phyloP scores from a whole-genome alignment of 106 monocot species.

The Vanilla planifolia region DNA sequence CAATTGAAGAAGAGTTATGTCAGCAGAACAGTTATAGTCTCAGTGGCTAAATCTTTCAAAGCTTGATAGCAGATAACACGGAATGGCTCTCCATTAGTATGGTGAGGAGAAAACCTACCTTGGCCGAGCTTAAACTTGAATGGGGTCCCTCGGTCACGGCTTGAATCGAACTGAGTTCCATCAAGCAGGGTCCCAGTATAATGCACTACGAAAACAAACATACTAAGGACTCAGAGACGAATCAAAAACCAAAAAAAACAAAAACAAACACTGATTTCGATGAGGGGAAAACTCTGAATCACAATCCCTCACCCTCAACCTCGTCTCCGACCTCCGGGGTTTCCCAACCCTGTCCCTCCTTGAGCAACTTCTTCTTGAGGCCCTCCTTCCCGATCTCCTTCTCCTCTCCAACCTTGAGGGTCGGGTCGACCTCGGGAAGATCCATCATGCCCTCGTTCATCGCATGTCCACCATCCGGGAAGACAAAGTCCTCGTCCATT shows the following conservation, averaged over 20 bases:
- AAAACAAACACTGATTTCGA: neutral
- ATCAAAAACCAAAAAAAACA: neutral
- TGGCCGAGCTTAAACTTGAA: slow-evolving; percentile 72
- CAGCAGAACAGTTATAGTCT: no score
- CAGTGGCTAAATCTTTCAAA: no score
- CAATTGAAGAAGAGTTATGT: no score
- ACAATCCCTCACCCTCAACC: slow-evolving; percentile 53
- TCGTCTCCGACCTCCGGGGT: slow-evolving; percentile 78
- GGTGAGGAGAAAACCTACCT: slow-evolving; percentile 16
- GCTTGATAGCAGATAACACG: neutral
- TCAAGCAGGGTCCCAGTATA: slow-evolving; percentile 72
- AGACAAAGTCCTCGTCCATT: slow-evolving; percentile 25
- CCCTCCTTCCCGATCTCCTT: slow-evolving; percentile 88
- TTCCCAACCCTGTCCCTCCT: slow-evolving; percentile 80
- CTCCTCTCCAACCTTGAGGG: slow-evolving; percentile 72
- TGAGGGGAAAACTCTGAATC: neutral
- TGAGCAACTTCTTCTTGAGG: slow-evolving; percentile 84
- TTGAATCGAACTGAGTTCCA: slow-evolving; percentile 76
- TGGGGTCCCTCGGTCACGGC: slow-evolving; percentile 51
- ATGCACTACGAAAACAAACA: slow-evolving; percentile 41
- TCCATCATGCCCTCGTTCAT: slow-evolving; percentile 37
- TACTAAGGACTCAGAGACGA: slow-evolving; percentile 1
- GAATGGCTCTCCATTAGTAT: no score
- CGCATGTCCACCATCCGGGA: slow-evolving; percentile 13
- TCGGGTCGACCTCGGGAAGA: slow-evolving; percentile 14